Base-by-base conservation (phyloP, 441 rosid genomes). In the Adansonia rubrostipa region DNA sequence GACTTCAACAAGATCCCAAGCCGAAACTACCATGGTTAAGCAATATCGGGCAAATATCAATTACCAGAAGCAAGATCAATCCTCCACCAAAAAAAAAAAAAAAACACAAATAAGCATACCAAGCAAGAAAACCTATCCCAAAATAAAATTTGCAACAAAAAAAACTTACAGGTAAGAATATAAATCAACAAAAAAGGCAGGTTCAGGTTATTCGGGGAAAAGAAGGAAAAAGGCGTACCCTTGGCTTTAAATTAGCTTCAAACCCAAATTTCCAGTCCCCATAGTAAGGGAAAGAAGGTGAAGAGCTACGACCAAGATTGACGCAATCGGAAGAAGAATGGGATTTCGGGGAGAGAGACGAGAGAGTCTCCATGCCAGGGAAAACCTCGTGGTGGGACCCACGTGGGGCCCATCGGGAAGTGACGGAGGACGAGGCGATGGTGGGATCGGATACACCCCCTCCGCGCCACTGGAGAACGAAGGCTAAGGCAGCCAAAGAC, bases 221-320 rank as follows among this genome's bases (percentile, higher is more conserved):
- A 63, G 50, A 15, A 9, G 36, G 57, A 19, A 2, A 22, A 72
- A 45, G 3, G 0, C 33, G 56, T 69, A 92, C 98, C 97, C 89
- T 93, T 45, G 99, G 99, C 81, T 86, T 89, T 76, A 92, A 73
- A 80, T 82, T 89, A 81, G 93, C 15, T 13, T 88, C 91, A 78
- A 85, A 84, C 74, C 90, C 97, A 61, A 90, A 83, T 79, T 90
- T 96, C 97, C 96, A 91, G 78, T 93, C 95, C 44, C 83, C 89
- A 65, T 87, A 91, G 84, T 91, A 95, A 60, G 99, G 98, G 77
- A 96, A 91, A 0, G 98, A 92, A 78, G 98, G 96, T n/a, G 96
- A 90, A 65, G 91, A 87, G 83, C 89, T 88, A 11, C 92, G 90
- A 11, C 76, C 89, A 48, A 95, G 96, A 80, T 65, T 84, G 9